Conservation (phyloP, 345 rosid species). For the Jatropha curcas region DNA sequence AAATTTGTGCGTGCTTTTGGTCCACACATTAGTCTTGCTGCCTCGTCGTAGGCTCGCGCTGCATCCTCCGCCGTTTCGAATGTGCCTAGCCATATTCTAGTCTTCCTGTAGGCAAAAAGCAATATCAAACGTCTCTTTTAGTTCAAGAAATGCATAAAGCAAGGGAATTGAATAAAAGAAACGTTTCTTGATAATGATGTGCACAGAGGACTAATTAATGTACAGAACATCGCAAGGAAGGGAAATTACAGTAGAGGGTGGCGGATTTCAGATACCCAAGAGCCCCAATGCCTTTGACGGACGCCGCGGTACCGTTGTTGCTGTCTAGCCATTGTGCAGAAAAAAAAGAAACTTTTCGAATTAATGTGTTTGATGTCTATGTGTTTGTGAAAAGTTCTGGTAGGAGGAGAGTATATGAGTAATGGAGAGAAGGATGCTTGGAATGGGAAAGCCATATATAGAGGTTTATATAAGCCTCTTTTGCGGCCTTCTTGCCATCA, state of each 20-base stretch:
- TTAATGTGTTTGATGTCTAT: background rate
- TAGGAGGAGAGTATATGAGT: constrained; percentile 6
- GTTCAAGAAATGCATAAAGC: background rate
- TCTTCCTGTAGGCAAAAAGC: constrained; percentile 26
- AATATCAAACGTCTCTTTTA: background rate
- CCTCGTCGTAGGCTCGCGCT: constrained; percentile 34
- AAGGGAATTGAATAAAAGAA: background rate
- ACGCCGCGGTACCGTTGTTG: constrained; percentile 33
- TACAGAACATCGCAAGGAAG: background rate
- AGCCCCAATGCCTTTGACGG: constrained; percentile 38
- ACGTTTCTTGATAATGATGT: too few species aligned
- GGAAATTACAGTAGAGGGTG: constrained; percentile 28
- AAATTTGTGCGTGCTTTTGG: constrained; percentile 33
- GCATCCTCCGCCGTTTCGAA: constrained; percentile 40
- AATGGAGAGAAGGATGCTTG: background rate
- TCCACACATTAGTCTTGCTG: constrained; percentile 38
- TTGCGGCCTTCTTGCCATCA: constrained; percentile 39
- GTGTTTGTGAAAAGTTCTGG: constrained; percentile 33
- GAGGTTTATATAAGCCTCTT: constrained; percentile 30
- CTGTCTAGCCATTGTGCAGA: constrained; percentile 17
- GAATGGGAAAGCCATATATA: background rate
- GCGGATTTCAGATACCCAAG: constrained; percentile 38
- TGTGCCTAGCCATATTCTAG: constrained; percentile 40
- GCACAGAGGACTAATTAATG: too few species aligned
- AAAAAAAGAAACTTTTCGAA: constrained; percentile 21